These are phyloP conservation scores for Pseudogymnoascus sp. DNA, from an alignment of 2,329 filamentous ascomycete species.

Conservation along the genomic window DNA sequence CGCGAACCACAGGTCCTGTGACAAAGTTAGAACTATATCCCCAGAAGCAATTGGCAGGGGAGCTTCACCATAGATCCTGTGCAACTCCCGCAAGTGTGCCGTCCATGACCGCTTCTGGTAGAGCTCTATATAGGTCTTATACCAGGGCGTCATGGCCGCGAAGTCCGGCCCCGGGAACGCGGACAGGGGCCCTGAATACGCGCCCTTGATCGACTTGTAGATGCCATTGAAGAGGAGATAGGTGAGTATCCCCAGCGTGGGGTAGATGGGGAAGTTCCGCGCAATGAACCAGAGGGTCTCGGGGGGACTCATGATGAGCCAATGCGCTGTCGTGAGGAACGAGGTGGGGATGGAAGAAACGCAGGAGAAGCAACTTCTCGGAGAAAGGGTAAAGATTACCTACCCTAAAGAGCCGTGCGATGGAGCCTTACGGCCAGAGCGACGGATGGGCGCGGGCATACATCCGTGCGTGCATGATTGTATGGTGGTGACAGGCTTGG, in stretches of 20 bases:
- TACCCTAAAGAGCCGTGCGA: background rate
- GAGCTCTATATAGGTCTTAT: background rate
- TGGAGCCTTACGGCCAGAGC: background rate
- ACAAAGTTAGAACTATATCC: background rate
- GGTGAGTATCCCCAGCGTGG: background rate
- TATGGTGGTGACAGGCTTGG: background rate
- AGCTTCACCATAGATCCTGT: background rate
- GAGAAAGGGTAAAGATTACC: background rate
- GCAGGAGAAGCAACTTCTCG: background rate
- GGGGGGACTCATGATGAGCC: background rate
- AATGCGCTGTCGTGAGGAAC: background rate
- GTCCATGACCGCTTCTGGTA: background rate
- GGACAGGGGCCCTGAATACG: background rate
- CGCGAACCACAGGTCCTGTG: conserved; percentile 23
- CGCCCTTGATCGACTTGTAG: background rate
- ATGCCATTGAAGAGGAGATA: background rate
- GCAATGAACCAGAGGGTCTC: background rate
- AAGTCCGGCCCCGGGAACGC: background rate
- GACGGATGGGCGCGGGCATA: background rate
- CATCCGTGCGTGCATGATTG: background rate
- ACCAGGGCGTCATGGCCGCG: background rate
- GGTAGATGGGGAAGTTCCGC: background rate
- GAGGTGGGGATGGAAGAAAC: background rate
- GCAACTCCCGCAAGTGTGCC: background rate
- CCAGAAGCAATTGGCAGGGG: background rate